Base-by-base conservation (phyloP, 2,329 filamentous ascomycete species). In the Ciborinia camelliae region DNA sequence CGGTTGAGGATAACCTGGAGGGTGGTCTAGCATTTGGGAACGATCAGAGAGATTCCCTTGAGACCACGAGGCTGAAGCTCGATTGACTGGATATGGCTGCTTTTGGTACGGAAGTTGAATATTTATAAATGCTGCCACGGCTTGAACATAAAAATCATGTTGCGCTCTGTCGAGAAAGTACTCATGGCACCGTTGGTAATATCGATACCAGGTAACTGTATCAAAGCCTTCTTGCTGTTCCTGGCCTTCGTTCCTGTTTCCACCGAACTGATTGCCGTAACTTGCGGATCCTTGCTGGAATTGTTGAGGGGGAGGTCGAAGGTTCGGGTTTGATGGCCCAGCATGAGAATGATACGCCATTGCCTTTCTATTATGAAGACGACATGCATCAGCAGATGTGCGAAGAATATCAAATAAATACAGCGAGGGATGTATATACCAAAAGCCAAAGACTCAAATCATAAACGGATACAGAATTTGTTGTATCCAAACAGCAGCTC, bases 141-240 rank as follows among this genome's bases (percentile, higher is more conserved):
- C 91, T 78, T 97, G 93, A 18, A 97, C 91, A 12, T 89, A 85
- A 23, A 83, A 84, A 68, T 87, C 90, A 76, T 96, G 88, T 76
- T 98, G 94, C 8, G 92, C 92, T 74, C 94, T 88, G 73, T 97
- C 91, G 73, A 98, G 81, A 75, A 98, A 99, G 79, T 94, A 97
- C 65, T 86, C 86, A 70, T 94, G 87, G 78, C 95, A 99, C 69
- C 87, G 92, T 77, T 95, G 89, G 76, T 96, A 96, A 66, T 90
- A 89, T 12, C 91, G 90, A 76, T 96, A 90, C 95, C 95, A 98
- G 67, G 92, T 90, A 75, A 97, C 89, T 69, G 97, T 90, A 76
- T 94, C 90, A 77, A 93, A 88, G 4, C 66, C 52, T 4, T 28
- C 28, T 8, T 41, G 43, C 9, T 28, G 62, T 30, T 63, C 62